Percentiles rank a stretch among this genome's conserved stretches.
These are phyloP conservation scores for Salix udensis DNA, from an alignment of 345 rosid species.

Conservation along the genomic window DNA sequence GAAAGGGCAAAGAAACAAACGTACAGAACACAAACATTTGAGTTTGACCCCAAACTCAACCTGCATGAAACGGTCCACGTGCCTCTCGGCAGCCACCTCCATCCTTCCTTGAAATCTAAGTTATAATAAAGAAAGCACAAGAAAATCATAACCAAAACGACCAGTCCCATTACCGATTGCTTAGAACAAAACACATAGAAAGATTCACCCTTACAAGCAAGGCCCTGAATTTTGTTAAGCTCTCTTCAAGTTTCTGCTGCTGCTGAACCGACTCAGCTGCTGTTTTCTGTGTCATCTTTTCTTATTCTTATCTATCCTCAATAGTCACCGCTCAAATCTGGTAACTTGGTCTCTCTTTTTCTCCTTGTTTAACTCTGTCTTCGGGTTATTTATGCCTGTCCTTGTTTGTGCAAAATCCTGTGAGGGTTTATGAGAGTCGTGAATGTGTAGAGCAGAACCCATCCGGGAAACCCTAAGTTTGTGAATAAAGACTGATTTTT, in stretches of 20 bases:
- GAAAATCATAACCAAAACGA: no score
- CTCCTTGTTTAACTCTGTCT: background rate
- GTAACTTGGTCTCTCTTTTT: slow-evolving; percentile 7
- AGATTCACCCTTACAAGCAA: slow-evolving; percentile 9
- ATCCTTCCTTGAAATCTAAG: background rate
- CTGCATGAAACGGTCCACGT: slow-evolving; percentile 40
- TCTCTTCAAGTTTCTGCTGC: slow-evolving; percentile 1
- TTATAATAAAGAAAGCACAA: no score
- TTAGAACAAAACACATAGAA: background rate
- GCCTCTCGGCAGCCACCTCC: slow-evolving; percentile 8
- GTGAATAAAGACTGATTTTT: slow-evolving; percentile 5
- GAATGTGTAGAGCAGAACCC: slow-evolving; percentile 15
- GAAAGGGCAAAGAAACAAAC: background rate
- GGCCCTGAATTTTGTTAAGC: slow-evolving; percentile 16
- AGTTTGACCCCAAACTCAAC: background rate
- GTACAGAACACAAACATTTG: background rate
- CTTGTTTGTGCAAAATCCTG: background rate
- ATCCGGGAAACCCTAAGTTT: slow-evolving; percentile 20
- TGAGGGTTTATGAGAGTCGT: slow-evolving; percentile 8
- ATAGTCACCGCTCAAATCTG: slow-evolving; percentile 19
- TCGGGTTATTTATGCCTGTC: background rate
- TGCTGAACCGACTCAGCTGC: slow-evolving; percentile 22
- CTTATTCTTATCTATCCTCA: background rate
- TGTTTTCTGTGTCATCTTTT: background rate
- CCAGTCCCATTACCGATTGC: no score